Evolutionary conservation across 805 yeast genomes (phyloP), one percentile per base, ranked within the genome.

Genomic region (Kregervanrija fluxuum): DNA sequence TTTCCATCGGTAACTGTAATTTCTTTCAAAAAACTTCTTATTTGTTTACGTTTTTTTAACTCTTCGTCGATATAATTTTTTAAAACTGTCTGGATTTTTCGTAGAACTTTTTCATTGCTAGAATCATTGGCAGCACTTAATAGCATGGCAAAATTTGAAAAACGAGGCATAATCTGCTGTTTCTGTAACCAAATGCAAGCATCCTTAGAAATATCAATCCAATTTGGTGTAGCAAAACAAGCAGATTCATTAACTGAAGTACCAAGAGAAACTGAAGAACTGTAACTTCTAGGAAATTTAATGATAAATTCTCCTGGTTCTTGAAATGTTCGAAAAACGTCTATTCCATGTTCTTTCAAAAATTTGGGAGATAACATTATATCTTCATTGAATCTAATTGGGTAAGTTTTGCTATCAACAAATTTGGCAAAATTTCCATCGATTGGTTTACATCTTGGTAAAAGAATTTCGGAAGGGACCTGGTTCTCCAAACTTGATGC

Each of bases 251-350:
- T 71, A 5, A 81, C 58, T 36, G 71, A 70, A 41, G 77, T 69
- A 0, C 88, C 89, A 12, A 76, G 57, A 0, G 82, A 76, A 3
- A 80, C 55, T 4, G 59, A 62, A 11, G 78, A 59, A 1, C 81
- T 65, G 54, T 76, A 82, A 0, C 75, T 55, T 44, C 69, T 68
- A 0, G 90, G 88, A 50, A 64, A 79, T 45, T 73, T 78, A 46
- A 82, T 64, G 5, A 84, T 62, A 44, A 71, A 69, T 33, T 83
- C 85, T 1, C 86, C 85, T 0, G 82, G 79, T 34, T 66, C 67
- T 56, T 83, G 90, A n/a, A 69, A 56, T 0, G 75, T 62, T 5
- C 73, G 69, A 37, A 68, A 63, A 22, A 67, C 73, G 4, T 56
- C 62, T 14, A 83, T 79, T 0, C 80, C 82, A 31, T 70, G 52